Evolutionary conservation across 1,284 basidiomycete genomes (phyloP).

Genomic region (Malassezia obtusa): DNA sequence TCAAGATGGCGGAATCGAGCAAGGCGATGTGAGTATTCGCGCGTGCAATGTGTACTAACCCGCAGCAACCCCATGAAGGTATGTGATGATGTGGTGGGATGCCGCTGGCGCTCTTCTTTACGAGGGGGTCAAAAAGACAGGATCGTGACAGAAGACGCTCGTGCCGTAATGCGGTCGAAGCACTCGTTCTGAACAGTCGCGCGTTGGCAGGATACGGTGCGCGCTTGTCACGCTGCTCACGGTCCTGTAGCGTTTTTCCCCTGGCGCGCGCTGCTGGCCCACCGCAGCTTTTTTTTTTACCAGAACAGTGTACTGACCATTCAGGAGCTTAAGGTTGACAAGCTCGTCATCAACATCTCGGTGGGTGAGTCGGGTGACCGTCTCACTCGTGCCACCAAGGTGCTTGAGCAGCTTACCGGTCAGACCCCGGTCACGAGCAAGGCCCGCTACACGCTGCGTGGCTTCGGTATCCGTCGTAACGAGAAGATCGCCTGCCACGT

Average conservation of each 20-base stretch:
- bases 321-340: conserved; percentile 88
- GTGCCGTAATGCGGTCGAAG: too few species aligned
- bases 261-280: too few species aligned
- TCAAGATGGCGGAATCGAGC: conserved; percentile 42
- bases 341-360: conserved; percentile 99
- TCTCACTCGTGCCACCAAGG: conserved; percentile 96
- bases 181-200: too few species aligned
- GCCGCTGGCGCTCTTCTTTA: too few species aligned
- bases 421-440: conserved; percentile 99
- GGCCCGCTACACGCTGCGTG: conserved; percentile 98
- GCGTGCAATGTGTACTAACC: conserved; percentile 3
- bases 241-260: too few species aligned
- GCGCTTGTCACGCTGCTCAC: background rate
- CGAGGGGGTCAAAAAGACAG: too few species aligned
- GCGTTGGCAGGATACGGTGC: background rate
- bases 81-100: conserved; percentile 15
- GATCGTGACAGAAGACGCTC: too few species aligned
- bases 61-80: conserved; percentile 45
- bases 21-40: conserved; percentile 33
- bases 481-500: conserved; percentile 99
- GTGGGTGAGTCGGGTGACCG: conserved; percentile 99
- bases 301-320: conserved; percentile 7
- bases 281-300: too few species aligned
- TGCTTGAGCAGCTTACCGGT: conserved; percentile 97
- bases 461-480: conserved; percentile 98